These are phyloP conservation scores for Ogataea trehalophila DNA, from an alignment of 805 yeast genomes.

Conservation along the genomic window DNA sequence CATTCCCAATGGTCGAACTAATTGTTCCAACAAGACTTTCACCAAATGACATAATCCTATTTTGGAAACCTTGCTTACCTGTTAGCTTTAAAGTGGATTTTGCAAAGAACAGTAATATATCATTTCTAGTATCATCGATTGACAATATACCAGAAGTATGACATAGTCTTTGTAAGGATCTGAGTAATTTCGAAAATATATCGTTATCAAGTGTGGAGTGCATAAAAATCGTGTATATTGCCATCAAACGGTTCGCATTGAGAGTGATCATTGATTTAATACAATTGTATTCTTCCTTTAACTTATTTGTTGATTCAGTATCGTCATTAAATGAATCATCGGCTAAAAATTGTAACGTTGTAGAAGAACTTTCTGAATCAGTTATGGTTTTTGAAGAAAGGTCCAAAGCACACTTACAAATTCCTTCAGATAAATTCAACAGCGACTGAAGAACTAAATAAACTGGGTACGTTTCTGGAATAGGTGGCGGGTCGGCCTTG, in stretches of 20 bases:
- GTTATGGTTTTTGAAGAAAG: conserved; percentile 26
- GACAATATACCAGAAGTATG: conserved; percentile 80
- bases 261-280: conserved; percentile 27
- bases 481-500: conserved; percentile 68
- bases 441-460: conserved; percentile 53
- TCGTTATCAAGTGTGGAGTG: conserved; percentile 69
- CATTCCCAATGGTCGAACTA: conserved; percentile 37
- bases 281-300: conserved; percentile 8
- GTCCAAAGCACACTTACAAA: conserved; percentile 48
- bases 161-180: conserved; percentile 75
- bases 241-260: conserved; percentile 38
- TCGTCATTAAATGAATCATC: conserved; percentile 13
- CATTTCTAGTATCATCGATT: conserved; percentile 51
- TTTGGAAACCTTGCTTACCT: conserved; percentile 28
- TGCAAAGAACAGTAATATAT: conserved; percentile 44
- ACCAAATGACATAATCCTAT: conserved; percentile 39
- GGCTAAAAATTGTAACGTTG: conserved; percentile 19
- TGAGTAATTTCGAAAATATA: conserved; percentile 57
- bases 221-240: conserved; percentile 46
- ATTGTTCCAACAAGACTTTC: conserved; percentile 50
- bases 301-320: conserved; percentile 5
- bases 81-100: conserved; percentile 38
- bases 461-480: conserved; percentile 58
- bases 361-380: conserved; percentile 2
- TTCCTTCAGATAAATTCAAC: conserved; percentile 60